Evolutionary conservation across 805 yeast species (phyloP).

Genomic region (Hanseniaspora nectarophila): DNA sequence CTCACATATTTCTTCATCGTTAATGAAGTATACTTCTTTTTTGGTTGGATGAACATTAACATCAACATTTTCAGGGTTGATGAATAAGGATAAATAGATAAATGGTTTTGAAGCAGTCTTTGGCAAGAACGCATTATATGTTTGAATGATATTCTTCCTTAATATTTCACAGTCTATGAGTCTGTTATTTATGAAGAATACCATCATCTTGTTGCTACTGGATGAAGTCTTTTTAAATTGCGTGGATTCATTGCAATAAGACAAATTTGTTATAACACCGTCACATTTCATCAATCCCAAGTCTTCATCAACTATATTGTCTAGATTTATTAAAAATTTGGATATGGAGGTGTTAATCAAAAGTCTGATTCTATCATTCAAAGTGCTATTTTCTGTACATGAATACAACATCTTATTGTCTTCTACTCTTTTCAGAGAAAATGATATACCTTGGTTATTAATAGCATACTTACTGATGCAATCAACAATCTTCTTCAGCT

Average conservation of each 20-base stretch:
- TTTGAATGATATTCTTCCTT: slow-evolving; percentile 49
- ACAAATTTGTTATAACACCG: slow-evolving; percentile 62
- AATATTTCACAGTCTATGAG: slow-evolving; percentile 75
- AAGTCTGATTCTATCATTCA: slow-evolving; percentile 57
- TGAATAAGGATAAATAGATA: slow-evolving; percentile 56
- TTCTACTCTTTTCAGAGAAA: slow-evolving; percentile 69
- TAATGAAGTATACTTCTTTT: slow-evolving; percentile 72
- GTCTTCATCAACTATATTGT: slow-evolving; percentile 26
- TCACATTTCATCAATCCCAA: slow-evolving; percentile 41
- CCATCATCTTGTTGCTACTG: slow-evolving; percentile 39
- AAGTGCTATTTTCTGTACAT: slow-evolving; percentile 38
- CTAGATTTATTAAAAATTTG: slow-evolving; percentile 44
- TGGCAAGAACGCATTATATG: slow-evolving; percentile 59
- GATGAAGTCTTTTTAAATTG: slow-evolving; percentile 27
- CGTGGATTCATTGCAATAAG: slow-evolving; percentile 38
- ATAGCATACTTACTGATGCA: slow-evolving; percentile 75
- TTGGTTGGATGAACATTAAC: slow-evolving; percentile 96
- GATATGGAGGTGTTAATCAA: slow-evolving; percentile 65
- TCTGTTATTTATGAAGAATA: slow-evolving; percentile 76
- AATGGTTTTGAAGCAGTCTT: slow-evolving; percentile 62
- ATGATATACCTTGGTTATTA: slow-evolving; percentile 56
- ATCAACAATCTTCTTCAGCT: slow-evolving; percentile 64
- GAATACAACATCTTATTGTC: slow-evolving; percentile 58
- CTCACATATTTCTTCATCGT: slow-evolving; percentile 77
- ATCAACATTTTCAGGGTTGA: slow-evolving; percentile 63